These are phyloP conservation scores for Kodamaea nitidulidarum DNA, from an alignment of 805 yeast species.

Conservation along the genomic window DNA sequence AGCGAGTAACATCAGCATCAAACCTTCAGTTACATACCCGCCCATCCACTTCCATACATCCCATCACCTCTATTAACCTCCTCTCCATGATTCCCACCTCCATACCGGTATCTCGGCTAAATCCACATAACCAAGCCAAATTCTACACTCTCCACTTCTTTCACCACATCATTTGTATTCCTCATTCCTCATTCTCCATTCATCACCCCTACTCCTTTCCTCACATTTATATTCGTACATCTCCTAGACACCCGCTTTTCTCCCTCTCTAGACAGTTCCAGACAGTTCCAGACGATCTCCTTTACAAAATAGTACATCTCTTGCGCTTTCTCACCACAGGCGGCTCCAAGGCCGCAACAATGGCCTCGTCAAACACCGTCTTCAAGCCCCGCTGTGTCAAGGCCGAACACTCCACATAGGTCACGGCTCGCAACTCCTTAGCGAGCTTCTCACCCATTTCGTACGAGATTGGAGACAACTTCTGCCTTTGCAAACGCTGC, in stretches of 20 bases:
- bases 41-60: no score
- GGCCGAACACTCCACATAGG: constrained; percentile 97
- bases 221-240: neutral
- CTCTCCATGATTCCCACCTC: no score
- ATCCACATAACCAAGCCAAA: no score
- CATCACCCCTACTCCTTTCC: neutral
- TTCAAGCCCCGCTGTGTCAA: constrained; percentile 94
- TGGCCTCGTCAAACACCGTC: constrained; percentile 98
- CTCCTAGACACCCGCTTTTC: constrained; percentile 1
- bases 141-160: no score
- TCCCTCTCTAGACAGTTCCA: constrained; percentile 3
- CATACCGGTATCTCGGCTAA: no score
- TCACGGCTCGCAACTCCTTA: constrained; percentile 89
- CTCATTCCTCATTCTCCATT: no score
- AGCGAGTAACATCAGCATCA: no score
- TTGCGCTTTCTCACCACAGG: constrained; percentile 79
- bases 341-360: constrained; percentile 96
- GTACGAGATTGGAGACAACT: constrained; percentile 76
- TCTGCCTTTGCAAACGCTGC: constrained; percentile 87
- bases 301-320: constrained; percentile 79
- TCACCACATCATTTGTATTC: no score
- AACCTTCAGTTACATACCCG: no score
- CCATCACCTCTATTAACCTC: no score
- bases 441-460: constrained; percentile 93
- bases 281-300: constrained; percentile 5